Evolutionary conservation across 2,329 filamentous ascomycete species (phyloP).

Genomic region (Helotiales sp.): DNA sequence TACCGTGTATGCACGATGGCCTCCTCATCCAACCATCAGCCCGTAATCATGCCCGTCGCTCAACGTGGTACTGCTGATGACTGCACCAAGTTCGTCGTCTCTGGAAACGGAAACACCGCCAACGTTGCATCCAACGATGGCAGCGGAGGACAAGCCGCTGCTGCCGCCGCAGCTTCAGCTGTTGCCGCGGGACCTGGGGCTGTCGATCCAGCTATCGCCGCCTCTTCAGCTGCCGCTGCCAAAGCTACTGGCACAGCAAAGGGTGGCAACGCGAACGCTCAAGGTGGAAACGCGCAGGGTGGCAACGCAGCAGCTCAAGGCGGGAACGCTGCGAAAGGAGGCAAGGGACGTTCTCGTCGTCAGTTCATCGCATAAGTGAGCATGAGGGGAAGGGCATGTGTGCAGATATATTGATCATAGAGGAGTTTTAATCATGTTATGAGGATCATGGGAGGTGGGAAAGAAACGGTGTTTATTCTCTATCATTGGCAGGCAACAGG

Average conservation of each 20-base stretch:
- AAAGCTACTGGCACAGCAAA: neutral
- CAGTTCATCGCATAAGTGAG: constrained; percentile 24
- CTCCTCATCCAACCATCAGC: constrained; percentile 44
- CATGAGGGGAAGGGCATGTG: neutral
- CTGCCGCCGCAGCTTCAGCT: constrained; percentile 15
- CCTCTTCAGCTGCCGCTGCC: constrained; percentile 3
- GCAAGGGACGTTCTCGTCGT: constrained; percentile 12
- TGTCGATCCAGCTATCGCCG: constrained; percentile 29
- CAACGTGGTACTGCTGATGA: constrained; percentile 47
- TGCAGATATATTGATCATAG: constrained; percentile 12
- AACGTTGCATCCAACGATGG: constrained; percentile 26
- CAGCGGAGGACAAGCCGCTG: constrained; percentile 20
- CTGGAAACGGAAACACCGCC: constrained; percentile 22
- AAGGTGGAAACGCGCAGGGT: neutral
- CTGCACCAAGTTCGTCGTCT: constrained; percentile 45
- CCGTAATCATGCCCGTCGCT: constrained; percentile 45
- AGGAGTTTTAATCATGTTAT: constrained; percentile 21
- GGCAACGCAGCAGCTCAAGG: neutral
- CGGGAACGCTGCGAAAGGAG: neutral
- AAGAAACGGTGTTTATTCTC: constrained; percentile 16
- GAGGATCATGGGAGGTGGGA: constrained; percentile 10
- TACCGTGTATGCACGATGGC: constrained; percentile 48
- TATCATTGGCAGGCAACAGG: constrained; percentile 1
- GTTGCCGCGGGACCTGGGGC: constrained; percentile 16
- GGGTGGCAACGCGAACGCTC: neutral